Conservation (phyloP, 1,284 basidiomycete genomes). For the Veloboletus limbatus region DNA sequence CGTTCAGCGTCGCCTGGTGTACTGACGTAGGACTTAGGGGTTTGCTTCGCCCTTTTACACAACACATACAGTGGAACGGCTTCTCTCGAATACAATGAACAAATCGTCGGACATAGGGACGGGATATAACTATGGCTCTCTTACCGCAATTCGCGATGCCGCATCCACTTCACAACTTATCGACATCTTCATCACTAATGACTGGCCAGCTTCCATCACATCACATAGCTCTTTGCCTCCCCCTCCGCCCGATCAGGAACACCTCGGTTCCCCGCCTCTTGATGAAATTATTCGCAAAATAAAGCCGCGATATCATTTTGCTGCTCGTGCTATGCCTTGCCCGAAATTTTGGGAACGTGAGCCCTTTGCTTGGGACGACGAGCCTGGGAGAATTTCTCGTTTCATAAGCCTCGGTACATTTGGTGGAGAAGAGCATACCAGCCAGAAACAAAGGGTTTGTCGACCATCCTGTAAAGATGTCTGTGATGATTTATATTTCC, state of each 20-base stretch:
- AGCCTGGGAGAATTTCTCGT: slow-evolving; percentile 64
- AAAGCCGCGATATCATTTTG: slow-evolving; percentile 79
- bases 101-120: slow-evolving; percentile 39
- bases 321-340: slow-evolving; percentile 53
- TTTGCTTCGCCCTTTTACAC: slow-evolving; percentile 73
- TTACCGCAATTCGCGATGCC: slow-evolving; percentile 64
- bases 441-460: slow-evolving; percentile 78
- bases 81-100: slow-evolving; percentile 64
- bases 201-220: slow-evolving; percentile 72
- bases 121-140: slow-evolving; percentile 53
- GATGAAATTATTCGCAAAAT: slow-evolving; percentile 63
- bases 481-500: slow-evolving; percentile 7
- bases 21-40: slow-evolving; percentile 43
- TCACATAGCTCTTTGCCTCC: slow-evolving; percentile 56
- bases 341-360: slow-evolving; percentile 90
- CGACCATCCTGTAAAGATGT: not conserved
- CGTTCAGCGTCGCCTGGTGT: not conserved
- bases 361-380: slow-evolving; percentile 81
- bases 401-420: slow-evolving; percentile 88
- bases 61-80: slow-evolving; percentile 65
- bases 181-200: slow-evolving; percentile 82
- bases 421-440: slow-evolving; percentile 53
- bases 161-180: slow-evolving; percentile 61
- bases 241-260: slow-evolving; percentile 45
- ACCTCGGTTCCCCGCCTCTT: slow-evolving; percentile 54